Evolutionary conservation across 352 stramenopile genomes (phyloP), one percentile per base, ranked within the genome.

Genomic region (Pythium diclinum): DNA sequence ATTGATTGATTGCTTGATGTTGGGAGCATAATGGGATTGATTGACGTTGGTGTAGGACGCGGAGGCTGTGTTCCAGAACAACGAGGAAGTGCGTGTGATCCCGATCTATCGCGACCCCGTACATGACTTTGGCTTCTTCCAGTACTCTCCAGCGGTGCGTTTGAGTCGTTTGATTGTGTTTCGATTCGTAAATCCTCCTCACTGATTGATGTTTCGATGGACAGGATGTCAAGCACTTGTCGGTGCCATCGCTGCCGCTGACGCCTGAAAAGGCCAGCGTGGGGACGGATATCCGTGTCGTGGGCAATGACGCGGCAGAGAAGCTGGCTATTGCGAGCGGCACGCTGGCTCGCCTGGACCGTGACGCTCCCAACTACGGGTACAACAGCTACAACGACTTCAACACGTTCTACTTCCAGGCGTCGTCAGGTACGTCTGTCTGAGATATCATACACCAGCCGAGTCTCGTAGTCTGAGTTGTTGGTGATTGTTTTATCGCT

Each of bases 381-480:
- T 89, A 71, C 57, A 94, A 95, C 67, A 94, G 78, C 61, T 97
- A 97, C 85, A 95, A 95, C 67, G 92, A 98, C 66, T 96, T 96
- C 56, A 97, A 97, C 72, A 98, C 91, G 51, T 98, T 98, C 70
- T 98, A 98, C 76, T 93, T 92, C 61, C 84, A 92, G 58, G 91
- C 91, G 42, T 94, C 87, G 21, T 96, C 87, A 14, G 81, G 79
- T 78, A 73, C 38, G 25, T 28, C 25, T 28, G 25, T 28, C 25
- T 28, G 25, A 28, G 25, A 28, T 28, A 2, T 28, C 25, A 28
- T 28, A 5, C 25, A 28, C 25, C 25, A 5, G 25, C 25, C 25
- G 25, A 3, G 25, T 28, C 25, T 28, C 25, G 25, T 28, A 28
- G 25, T 28, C 25, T 28, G 25, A 42, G 5, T 42, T 14, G 8